Evolutionary conservation across 371 early-diverging fungal genomes (phyloP).

Genomic region (Funneliformis caledonium): DNA sequence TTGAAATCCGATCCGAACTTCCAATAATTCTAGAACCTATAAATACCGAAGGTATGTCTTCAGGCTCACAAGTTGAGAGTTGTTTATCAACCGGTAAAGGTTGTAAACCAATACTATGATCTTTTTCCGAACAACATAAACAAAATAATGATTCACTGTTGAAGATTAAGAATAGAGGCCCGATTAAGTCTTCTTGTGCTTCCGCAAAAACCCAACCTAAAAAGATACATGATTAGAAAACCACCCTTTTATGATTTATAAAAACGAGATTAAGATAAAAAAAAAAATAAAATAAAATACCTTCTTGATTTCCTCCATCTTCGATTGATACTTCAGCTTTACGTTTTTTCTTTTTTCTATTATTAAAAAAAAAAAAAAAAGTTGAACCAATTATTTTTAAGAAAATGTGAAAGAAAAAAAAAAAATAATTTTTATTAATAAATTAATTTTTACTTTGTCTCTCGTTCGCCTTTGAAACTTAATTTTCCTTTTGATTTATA

Average conservation of each 20-base stretch:
- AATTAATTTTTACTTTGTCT: conserved; percentile 7
- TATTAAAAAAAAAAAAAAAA: not conserved
- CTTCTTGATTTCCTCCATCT: conserved; percentile 29
- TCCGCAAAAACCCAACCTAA: conserved; percentile 40
- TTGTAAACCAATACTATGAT: conserved; percentile 17
- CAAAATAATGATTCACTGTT: conserved; percentile 42
- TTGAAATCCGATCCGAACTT: conserved; percentile 55
- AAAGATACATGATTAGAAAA: not conserved
- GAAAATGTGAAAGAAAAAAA: not conserved
- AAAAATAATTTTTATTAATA: not conserved
- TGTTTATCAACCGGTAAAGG: conserved; percentile 12
- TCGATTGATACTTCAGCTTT: conserved; percentile 38
- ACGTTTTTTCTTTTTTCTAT: conserved; percentile 42
- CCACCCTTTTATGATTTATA: not conserved
- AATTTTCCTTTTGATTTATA: conserved; percentile 38
- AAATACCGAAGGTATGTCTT: conserved; percentile 73
- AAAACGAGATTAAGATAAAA: not conserved
- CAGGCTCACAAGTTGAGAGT: conserved; percentile 58
- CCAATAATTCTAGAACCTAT: conserved; percentile 65
- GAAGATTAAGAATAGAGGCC: conserved; percentile 41
- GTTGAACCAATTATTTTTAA: not conserved
- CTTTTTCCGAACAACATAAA: conserved; percentile 36
- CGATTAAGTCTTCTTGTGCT: conserved; percentile 27
- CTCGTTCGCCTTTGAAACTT: conserved; percentile 40
- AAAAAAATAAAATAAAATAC: not conserved